Base-by-base conservation (phyloP, 441 rosid genomes). In the Bruguiera hainesii region DNA sequence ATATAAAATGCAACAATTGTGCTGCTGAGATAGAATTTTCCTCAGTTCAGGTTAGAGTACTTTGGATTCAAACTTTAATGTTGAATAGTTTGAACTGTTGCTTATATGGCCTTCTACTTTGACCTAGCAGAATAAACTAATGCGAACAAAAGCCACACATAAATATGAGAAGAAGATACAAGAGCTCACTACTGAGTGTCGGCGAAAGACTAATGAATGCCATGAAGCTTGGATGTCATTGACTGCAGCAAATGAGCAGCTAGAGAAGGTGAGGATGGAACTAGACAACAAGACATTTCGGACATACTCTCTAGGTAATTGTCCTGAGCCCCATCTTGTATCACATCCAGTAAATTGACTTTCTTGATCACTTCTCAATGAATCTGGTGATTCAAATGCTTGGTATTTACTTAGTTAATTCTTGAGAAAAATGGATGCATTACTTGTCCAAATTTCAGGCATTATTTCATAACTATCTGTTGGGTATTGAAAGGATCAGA, bases 141-240 rank as follows among this genome's bases (percentile, higher is more conserved):
- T 90, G 83, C 80, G 87, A 74, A 79, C 80, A 30, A 93, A 89
- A 82, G 84, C 85, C 71, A 80, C 85, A 31, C 84, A 89, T 13
- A 86, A 86, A 73, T 93, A 89, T 72, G 97, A 93, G 83, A 93
- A 78, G 78, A 88, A 80, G 81, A 93, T 92, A 73, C 78, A 83
- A 71, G 93, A 90, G 73, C 97, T 92, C 69, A 77, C 84, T 50
- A 56, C 64, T 60, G 82, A 75, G 67, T 88, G 83, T 67, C 85
- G 83, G 70, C 90, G 60, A 48, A 90, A 90, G 85, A 65, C 88
- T 33, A 84, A 90, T 73, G 98, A 93, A 81, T 93, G 97, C 68
- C 93, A 88, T 67, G 90, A 93, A 77, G 97, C 98, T 7, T 93
- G 98, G 98, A 93, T 87, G 97, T 90, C 96, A 67, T 73, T 93